These are phyloP conservation scores for Blastocystis hominis DNA, from an alignment of 352 stramenopile genomes.

Conservation along the genomic window DNA sequence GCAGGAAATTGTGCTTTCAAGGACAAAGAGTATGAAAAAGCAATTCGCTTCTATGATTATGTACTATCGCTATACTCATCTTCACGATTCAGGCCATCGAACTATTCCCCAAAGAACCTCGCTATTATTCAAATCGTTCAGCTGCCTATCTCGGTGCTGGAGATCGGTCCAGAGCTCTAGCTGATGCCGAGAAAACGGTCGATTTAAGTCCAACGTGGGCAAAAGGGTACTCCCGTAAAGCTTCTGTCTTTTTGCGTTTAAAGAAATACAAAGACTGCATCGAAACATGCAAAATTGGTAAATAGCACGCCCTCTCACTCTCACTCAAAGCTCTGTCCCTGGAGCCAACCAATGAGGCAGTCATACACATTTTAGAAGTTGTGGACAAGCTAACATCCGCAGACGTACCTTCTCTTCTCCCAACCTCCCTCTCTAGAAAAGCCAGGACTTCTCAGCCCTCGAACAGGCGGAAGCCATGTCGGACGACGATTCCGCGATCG, in stretches of 20 bases:
- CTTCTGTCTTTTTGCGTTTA: constrained; percentile 37
- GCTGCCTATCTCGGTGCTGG: constrained; percentile 29
- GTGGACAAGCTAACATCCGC: constrained; percentile 13
- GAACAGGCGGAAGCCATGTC: constrained; percentile 45
- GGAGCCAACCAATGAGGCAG: constrained; percentile 26
- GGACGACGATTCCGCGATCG: background rate
- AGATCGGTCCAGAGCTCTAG: constrained; percentile 61
- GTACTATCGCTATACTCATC: constrained; percentile 66
- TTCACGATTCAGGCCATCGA: constrained; percentile 71
- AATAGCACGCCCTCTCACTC: background rate
- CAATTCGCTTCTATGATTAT: constrained; percentile 73
- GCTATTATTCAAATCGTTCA: constrained; percentile 66
- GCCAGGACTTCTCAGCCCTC: constrained; percentile 33
- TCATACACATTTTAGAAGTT: constrained; percentile 6
- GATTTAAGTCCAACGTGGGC: constrained; percentile 60
- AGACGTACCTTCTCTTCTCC: background rate
- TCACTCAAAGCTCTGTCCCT: constrained; percentile 22
- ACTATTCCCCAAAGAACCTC: constrained; percentile 69
- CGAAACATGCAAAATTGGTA: constrained; percentile 55
- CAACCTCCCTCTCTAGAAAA: background rate
- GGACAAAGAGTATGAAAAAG: constrained; percentile 66
- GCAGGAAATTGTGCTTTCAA: constrained; percentile 71
- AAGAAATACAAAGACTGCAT: constrained; percentile 58
- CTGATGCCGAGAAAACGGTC: constrained; percentile 65
- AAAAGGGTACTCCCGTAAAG: constrained; percentile 49